Evolutionary conservation across 1,284 basidiomycete genomes (phyloP).

Genomic region (Melampsora americana): DNA sequence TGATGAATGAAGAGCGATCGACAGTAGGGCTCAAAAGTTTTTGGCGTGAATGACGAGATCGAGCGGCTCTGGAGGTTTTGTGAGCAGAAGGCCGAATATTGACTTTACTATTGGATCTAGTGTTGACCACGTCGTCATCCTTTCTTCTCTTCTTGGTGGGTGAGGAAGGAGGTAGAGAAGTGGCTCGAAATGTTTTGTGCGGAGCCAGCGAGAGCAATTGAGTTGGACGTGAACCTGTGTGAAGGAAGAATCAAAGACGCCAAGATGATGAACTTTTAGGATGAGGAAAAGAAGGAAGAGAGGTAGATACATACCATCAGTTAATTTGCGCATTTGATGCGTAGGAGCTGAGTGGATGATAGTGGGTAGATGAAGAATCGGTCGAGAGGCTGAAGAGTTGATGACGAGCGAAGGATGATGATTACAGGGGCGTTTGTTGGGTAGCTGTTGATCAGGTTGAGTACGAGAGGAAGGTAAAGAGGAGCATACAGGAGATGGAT

Average conservation of each 20-base stretch:
- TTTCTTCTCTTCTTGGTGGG: neutral
- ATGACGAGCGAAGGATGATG: neutral
- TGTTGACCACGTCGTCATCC: neutral
- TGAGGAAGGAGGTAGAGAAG: neutral
- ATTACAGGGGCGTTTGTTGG: neutral
- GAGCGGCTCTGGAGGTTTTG: neutral
- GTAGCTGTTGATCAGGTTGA: neutral
- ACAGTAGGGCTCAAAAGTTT: neutral
- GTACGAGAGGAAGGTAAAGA: neutral
- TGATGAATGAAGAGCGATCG: neutral
- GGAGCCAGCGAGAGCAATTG: neutral
- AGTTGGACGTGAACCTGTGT: neutral
- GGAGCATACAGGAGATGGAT: neutral
- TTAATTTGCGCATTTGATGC: neutral
- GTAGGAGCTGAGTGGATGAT: neutral
- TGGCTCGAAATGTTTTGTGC: neutral
- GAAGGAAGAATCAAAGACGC: no score
- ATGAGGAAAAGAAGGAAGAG: neutral
- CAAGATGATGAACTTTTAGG: no score
- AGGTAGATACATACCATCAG: neutral
- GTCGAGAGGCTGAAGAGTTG: neutral
- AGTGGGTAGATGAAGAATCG: neutral
- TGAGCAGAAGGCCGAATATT: neutral
- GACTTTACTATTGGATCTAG: neutral
- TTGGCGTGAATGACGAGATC: neutral